Conservation (phyloP, 2,329 filamentous ascomycete genomes). For the Pseudogymnoascus sp. region DNA sequence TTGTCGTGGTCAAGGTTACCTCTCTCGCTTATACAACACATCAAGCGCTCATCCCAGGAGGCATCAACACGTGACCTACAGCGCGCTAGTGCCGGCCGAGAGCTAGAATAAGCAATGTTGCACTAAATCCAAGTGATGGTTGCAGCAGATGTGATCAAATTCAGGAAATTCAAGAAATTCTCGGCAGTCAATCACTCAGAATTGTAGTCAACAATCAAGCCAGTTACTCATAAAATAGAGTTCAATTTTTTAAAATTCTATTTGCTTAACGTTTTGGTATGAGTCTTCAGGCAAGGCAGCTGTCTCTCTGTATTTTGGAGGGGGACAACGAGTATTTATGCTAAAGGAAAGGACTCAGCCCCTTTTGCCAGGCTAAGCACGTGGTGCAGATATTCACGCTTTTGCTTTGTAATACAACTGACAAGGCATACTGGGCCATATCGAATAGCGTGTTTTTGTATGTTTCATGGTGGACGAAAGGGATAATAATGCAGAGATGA, state of each 20-base stretch:
- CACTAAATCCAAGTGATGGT: background rate
- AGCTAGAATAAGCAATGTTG: background rate
- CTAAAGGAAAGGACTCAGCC: background rate
- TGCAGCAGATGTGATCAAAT: background rate
- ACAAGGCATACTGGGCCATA: background rate
- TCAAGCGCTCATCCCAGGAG: background rate
- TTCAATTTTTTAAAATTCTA: background rate
- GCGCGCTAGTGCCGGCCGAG: background rate
- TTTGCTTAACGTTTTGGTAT: background rate
- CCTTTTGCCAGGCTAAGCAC: background rate
- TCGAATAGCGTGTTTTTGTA: background rate
- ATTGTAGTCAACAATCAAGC: background rate
- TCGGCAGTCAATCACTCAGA: background rate
- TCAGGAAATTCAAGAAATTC: background rate
- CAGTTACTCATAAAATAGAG: background rate
- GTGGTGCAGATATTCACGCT: background rate
- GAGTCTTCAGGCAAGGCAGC: background rate
- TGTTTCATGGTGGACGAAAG: background rate
- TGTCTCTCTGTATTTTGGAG: background rate
- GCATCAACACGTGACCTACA: background rate
- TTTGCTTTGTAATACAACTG: background rate
- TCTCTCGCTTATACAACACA: conserved; percentile 9
- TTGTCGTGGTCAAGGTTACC: conserved; percentile 9
- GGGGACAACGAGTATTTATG: conserved; percentile 1
- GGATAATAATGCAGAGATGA: background rate